phyloP scores from a whole-genome alignment of 805 yeast genomes.

The Nakazawaea peltata region DNA sequence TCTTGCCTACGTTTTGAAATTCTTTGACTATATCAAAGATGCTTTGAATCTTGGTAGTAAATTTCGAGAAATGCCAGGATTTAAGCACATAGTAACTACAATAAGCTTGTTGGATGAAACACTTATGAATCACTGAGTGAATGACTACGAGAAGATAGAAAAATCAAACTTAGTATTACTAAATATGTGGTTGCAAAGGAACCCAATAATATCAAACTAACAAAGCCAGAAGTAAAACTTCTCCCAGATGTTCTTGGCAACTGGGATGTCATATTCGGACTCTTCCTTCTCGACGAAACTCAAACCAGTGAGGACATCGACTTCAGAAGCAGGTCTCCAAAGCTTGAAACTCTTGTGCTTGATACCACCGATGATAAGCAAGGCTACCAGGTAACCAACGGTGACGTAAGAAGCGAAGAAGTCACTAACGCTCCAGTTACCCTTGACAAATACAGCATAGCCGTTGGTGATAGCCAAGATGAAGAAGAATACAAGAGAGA shows the following conservation, averaged over 20 bases:
- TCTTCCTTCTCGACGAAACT: conserved; percentile 51
- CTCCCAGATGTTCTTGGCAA: conserved; percentile 32
- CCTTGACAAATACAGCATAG: conserved; percentile 53
- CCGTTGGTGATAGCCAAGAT: conserved; percentile 63
- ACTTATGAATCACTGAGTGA: too few species aligned
- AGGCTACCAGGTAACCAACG: conserved; percentile 41
- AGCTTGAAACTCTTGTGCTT: conserved; percentile 36
- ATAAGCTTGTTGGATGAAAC: neutral
- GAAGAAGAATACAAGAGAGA: conserved; percentile 38
- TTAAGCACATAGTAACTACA: neutral
- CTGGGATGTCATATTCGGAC: conserved; percentile 20
- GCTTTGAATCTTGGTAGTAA: neutral
- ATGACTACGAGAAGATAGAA: too few species aligned
- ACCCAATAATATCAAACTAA: too few species aligned
- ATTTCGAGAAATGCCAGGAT: neutral
- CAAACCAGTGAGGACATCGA: conserved; percentile 58
- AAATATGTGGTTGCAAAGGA: too few species aligned
- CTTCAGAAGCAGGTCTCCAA: conserved; percentile 44
- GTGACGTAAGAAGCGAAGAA: conserved; percentile 71
- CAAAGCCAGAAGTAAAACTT: conserved; percentile 45
- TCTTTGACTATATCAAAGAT: too few species aligned
- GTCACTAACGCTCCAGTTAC: conserved; percentile 40
- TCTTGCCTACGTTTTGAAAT: too few species aligned
- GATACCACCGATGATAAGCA: conserved; percentile 21
- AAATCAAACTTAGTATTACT: too few species aligned